These are phyloP conservation scores for Zanthoxylum bungeanum DNA, from an alignment of 345 rosid species.

Conservation along the genomic window DNA sequence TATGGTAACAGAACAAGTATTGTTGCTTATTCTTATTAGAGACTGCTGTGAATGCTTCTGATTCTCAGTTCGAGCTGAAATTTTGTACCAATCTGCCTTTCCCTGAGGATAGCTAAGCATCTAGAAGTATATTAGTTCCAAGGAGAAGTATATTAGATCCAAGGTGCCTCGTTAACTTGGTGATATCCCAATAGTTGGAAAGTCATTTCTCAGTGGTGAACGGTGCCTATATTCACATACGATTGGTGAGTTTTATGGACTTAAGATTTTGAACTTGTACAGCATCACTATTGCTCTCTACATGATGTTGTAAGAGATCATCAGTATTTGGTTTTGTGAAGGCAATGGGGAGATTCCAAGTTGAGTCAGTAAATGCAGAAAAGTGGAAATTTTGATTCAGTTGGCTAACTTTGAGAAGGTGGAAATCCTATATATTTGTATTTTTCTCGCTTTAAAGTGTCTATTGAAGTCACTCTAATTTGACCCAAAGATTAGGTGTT, in stretches of 20 bases:
- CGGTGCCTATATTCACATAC: neutral
- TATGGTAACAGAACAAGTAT: neutral
- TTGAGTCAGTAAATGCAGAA: neutral
- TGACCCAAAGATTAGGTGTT: neutral
- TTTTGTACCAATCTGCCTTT: neutral
- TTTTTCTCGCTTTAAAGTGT: neutral
- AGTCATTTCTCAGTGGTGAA: neutral
- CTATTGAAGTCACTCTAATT: neutral
- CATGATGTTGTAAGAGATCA: neutral
- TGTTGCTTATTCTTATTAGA: constrained; percentile 7
- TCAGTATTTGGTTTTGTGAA: neutral
- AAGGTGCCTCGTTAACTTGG: neutral
- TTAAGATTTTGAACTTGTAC: neutral
- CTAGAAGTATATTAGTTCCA: neutral
- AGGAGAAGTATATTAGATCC: neutral
- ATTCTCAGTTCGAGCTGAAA: neutral
- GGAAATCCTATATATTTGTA: neutral
- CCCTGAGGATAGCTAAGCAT: neutral
- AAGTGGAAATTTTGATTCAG: neutral
- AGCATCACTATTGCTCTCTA: neutral
- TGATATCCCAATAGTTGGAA: neutral
- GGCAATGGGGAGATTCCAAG: neutral
- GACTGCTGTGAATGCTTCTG: neutral
- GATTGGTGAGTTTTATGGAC: neutral
- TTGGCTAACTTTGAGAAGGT: neutral